A percentile compares a stretch with the other conserved stretches of the same genome.
phyloP scores from a whole-genome alignment of 2,329 filamentous ascomycete genomes.

The Gyromitra esculenta region DNA sequence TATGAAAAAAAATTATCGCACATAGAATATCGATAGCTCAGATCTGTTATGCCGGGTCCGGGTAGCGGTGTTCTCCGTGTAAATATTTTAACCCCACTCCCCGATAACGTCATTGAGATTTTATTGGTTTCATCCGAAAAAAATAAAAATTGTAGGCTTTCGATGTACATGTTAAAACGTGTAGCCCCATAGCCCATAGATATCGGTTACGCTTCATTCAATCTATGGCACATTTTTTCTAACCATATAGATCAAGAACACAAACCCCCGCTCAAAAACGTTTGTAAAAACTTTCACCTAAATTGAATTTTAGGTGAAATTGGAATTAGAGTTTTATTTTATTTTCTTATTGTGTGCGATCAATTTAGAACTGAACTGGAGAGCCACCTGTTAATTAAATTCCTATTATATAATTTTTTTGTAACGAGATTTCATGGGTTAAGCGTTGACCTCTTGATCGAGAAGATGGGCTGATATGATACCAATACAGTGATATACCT shows the following conservation, averaged over 20 bases:
- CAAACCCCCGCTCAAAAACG: background rate
- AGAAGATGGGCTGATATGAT: no score
- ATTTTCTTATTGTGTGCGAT: background rate
- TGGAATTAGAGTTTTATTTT: background rate
- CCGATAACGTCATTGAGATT: background rate
- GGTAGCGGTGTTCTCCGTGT: background rate
- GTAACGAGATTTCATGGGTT: background rate
- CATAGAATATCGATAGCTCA: background rate
- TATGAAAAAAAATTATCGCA: background rate
- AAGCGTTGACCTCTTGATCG: background rate
- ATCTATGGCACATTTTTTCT: no score
- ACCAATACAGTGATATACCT: background rate
- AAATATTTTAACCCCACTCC: background rate
- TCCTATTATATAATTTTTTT: no score
- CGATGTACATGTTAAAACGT: background rate
- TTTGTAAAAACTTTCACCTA: background rate
- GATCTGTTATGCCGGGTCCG: constrained; percentile 1
- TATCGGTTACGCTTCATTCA: no score
- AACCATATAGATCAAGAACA: background rate
- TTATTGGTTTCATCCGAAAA: constrained; percentile 5
- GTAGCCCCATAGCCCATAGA: background rate
- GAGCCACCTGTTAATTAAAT: background rate
- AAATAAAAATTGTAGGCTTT: background rate
- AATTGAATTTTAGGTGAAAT: background rate
- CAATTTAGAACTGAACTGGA: background rate